phyloP scores from a whole-genome alignment of 108 stramenopile species.

The Cyclotella kingstonii region DNA sequence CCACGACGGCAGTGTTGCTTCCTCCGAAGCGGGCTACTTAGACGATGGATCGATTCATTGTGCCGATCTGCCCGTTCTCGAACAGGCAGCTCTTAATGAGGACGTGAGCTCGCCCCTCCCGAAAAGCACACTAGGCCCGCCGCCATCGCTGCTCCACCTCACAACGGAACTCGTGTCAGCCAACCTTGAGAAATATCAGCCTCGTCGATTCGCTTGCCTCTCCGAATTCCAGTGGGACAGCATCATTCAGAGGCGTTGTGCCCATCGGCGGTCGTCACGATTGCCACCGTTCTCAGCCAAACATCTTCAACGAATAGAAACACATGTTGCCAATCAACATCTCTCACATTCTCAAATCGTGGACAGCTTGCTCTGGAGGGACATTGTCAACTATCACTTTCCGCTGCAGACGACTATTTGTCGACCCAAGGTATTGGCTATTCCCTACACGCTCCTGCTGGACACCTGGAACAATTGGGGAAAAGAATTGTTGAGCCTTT shows the following conservation, averaged over 20 bases:
- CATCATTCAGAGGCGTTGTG: conserved; percentile 16
- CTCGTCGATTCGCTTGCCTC: conserved; percentile 14
- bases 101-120: no score
- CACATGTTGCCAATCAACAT: conserved; percentile 18
- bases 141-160: conserved; percentile 25
- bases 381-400: conserved; percentile 29
- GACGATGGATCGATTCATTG: background rate
- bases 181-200: conserved; percentile 31
- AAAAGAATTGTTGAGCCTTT: conserved; percentile 5
- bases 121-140: conserved; percentile 7
- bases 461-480: conserved; percentile 2
- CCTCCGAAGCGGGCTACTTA: background rate
- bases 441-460: conserved; percentile 2
- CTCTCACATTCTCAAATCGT: conserved; percentile 4
- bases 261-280: background rate
- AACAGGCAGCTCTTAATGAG: no score
- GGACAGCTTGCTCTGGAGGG: conserved; percentile 28
- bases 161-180: conserved; percentile 15
- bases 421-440: conserved; percentile 12
- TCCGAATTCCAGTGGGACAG: conserved; percentile 41
- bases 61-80: no score
- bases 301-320: conserved; percentile 19
- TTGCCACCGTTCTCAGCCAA: conserved; percentile 26
- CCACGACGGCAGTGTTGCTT: conserved; percentile 4
- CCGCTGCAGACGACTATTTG: conserved; percentile 11